Percentiles rank a stretch among this genome's conserved stretches.
Evolutionary conservation across 331 rosid genomes (phyloP).

Genomic region (Cucumis variabilis): DNA sequence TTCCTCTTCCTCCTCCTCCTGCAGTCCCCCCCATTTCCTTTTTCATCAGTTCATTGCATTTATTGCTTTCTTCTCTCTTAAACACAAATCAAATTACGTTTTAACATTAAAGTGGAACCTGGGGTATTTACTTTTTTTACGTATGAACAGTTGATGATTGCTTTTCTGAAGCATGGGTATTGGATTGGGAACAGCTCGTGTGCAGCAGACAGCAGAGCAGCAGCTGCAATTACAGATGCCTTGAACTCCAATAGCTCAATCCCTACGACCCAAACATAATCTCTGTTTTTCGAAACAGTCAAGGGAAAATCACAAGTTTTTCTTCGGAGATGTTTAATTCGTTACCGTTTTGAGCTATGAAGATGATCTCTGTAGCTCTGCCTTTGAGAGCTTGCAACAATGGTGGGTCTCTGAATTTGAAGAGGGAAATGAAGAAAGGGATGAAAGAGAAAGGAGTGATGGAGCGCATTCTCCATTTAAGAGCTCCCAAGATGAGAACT

Average conservation of each 20-base stretch:
- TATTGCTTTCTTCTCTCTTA: neutral
- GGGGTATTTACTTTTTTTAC: conserved; percentile 64
- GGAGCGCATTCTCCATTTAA: conserved; percentile 96
- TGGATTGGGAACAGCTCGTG: conserved; percentile 84
- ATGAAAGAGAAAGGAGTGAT: conserved; percentile 92
- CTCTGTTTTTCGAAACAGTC: neutral
- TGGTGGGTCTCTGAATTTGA: conserved; percentile 57
- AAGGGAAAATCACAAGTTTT: neutral
- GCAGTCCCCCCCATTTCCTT: neutral
- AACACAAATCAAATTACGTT: neutral
- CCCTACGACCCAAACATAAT: conserved; percentile 50
- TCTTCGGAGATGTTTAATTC: neutral
- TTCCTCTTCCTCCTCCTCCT: conserved; percentile 48
- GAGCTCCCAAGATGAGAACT: conserved; percentile 68
- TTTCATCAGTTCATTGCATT: neutral
- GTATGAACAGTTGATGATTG: conserved; percentile 62
- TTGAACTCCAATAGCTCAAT: conserved; percentile 74
- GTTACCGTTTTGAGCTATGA: conserved; percentile 79
- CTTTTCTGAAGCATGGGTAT: conserved; percentile 63
- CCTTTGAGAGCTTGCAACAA: conserved; percentile 66
- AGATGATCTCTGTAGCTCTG: conserved; percentile 75
- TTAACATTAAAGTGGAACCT: neutral
- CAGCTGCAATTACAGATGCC: conserved; percentile 83
- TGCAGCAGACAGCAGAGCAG: conserved; percentile 78
- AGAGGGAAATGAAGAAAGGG: conserved; percentile 60